Conservation (phyloP, 495 filamentous ascomycete genomes). For the Aspergillus asperescens region DNA sequence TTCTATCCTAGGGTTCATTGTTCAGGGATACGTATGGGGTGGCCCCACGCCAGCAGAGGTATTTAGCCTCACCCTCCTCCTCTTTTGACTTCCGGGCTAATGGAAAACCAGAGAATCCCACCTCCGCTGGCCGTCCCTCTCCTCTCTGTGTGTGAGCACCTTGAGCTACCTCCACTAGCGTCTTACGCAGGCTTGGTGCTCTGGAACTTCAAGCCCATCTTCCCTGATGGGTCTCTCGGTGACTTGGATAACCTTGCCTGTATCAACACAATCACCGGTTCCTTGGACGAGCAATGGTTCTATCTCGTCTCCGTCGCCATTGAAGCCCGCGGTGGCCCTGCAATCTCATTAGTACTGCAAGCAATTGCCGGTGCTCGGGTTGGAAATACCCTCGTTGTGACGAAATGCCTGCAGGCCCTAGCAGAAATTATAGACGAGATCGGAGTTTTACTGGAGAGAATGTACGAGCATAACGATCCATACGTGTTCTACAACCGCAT, state of each 20-base stretch:
- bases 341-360: conserved; percentile 78
- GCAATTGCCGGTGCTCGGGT: conserved; percentile 77
- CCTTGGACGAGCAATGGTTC: conserved; percentile 98
- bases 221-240: conserved; percentile 71
- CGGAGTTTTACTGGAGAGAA: conserved; percentile 63
- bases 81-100: not conserved
- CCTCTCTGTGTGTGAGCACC: conserved; percentile 66
- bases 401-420: conserved; percentile 65
- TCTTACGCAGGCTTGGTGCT: conserved; percentile 88
- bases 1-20: conserved; percentile 76
- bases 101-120: conserved; percentile 65
- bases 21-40: conserved; percentile 94
- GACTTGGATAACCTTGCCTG: conserved; percentile 79
- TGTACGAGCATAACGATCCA: conserved; percentile 91
- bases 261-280: conserved; percentile 88
- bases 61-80: conserved; percentile 14
- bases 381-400: conserved; percentile 65
- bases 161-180: conserved; percentile 89
- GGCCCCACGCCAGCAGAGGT: conserved; percentile 76
- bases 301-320: conserved; percentile 76
- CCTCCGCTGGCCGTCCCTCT: conserved; percentile 79
- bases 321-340: conserved; percentile 86
- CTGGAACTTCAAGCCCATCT: conserved; percentile 95
- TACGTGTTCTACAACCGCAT: conserved; percentile 92
- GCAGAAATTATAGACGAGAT: conserved; percentile 87